Evolutionary conservation across 108 stramenopile genomes (phyloP).

Genomic region (Cyclostephanos tholiformis): DNA sequence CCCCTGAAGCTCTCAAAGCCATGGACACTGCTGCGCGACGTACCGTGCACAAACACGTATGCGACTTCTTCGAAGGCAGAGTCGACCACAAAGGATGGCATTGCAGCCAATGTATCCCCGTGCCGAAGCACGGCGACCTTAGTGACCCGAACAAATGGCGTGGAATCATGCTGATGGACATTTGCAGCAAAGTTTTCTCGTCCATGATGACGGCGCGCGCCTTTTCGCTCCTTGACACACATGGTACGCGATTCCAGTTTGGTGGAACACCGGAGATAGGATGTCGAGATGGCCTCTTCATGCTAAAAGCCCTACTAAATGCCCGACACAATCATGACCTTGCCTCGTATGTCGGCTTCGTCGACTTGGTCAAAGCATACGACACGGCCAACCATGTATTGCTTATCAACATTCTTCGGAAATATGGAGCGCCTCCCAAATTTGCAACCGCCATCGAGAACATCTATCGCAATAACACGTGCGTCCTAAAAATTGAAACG

Average conservation of each 20-base stretch:
- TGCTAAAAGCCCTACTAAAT: slow-evolving; percentile 18
- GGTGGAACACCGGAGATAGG: slow-evolving; percentile 11
- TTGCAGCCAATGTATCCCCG: background rate
- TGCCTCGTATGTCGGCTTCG: slow-evolving; percentile 5
- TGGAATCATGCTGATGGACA: slow-evolving; percentile 11
- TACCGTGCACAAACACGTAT: background rate
- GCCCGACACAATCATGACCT: too few relatives aligned
- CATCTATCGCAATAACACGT: slow-evolving; percentile 8
- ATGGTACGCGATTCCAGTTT: slow-evolving; percentile 21
- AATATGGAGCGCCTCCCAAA: slow-evolving; percentile 18
- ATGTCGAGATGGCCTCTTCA: slow-evolving; percentile 16
- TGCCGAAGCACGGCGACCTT: background rate
- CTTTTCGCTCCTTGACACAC: background rate
- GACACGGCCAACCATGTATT: slow-evolving; percentile 29
- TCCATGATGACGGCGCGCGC: background rate
- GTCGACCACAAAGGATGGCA: slow-evolving; percentile 12
- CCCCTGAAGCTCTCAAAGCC: background rate
- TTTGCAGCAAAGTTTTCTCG: slow-evolving; percentile 13
- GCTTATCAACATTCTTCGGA: background rate
- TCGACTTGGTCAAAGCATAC: slow-evolving; percentile 29
- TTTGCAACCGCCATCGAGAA: background rate
- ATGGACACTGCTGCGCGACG: background rate
- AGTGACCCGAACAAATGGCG: slow-evolving; percentile 11
- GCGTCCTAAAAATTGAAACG: background rate
- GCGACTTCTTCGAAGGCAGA: slow-evolving; percentile 1